phyloP scores from a whole-genome alignment of 1,284 basidiomycete species.

The Mycocalia duriaeana region DNA sequence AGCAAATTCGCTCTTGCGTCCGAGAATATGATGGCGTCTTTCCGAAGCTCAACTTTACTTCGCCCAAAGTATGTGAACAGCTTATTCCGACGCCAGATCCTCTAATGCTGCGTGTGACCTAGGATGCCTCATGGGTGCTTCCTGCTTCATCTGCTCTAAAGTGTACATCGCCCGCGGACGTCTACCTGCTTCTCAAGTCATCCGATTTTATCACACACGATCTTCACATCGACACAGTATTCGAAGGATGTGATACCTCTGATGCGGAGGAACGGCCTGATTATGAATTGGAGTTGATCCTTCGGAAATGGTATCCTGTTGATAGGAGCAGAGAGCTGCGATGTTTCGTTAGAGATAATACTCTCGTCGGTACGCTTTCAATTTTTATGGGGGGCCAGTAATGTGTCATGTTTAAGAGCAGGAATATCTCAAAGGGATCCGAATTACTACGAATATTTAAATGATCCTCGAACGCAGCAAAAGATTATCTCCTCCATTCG shows the following conservation, averaged over 20 bases:
- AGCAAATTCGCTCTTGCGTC: conserved; percentile 66
- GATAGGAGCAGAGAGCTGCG: conserved; percentile 81
- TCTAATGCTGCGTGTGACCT: conserved; percentile 6
- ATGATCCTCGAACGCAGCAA: conserved; percentile 49
- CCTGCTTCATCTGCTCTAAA: conserved; percentile 82
- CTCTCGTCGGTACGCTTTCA: conserved; percentile 59
- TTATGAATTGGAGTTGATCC: conserved; percentile 80
- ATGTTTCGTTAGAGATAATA: conserved; percentile 77
- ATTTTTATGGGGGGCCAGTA: conserved; percentile 2
- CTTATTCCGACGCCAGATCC: conserved; percentile 1
- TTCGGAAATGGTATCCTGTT: conserved; percentile 88
- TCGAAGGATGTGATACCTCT: conserved; percentile 47
- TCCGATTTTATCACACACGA: conserved; percentile 89
- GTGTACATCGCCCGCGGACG: conserved; percentile 84
- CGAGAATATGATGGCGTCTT: conserved; percentile 79
- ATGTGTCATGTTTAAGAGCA: conserved; percentile 20
- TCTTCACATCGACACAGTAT: conserved; percentile 55
- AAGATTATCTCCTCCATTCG: conserved; percentile 53
- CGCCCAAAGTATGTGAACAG: conserved; percentile 62
- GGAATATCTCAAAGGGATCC: conserved; percentile 88
- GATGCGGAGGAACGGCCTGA: conserved; percentile 8
- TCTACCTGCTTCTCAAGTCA: conserved; percentile 90
- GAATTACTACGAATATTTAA: conserved; percentile 87
- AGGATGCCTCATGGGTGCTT: conserved; percentile 93
- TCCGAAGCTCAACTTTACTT: conserved; percentile 93